These are phyloP conservation scores for Pyrenochaeta sp. DNA, from an alignment of 2,329 filamentous ascomycete genomes.

Conservation along the genomic window DNA sequence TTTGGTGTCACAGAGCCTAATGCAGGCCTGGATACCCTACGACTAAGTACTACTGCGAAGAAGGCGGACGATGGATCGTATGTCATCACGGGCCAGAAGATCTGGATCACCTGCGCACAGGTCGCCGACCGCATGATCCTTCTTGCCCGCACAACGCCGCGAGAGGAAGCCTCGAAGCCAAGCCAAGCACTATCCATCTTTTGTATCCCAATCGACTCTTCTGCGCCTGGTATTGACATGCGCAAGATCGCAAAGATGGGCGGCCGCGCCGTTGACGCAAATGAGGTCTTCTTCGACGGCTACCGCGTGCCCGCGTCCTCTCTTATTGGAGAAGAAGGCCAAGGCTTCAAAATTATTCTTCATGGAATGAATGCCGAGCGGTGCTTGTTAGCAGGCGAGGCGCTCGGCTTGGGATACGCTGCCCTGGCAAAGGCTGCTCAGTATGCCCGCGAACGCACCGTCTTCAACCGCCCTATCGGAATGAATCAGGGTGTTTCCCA, in stretches of 20 bases:
- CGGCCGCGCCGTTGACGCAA: slow-evolving; percentile 80
- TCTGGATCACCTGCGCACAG: slow-evolving; percentile 88
- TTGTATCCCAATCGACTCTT: slow-evolving; percentile 76
- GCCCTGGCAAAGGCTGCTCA: slow-evolving; percentile 54
- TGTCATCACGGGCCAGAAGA: slow-evolving; percentile 78
- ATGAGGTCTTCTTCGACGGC: slow-evolving; percentile 87
- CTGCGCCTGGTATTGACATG: slow-evolving; percentile 68
- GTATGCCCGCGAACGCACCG: slow-evolving; percentile 59
- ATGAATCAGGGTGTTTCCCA: slow-evolving; percentile 68
- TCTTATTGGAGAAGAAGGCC: slow-evolving; percentile 74
- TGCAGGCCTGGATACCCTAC: slow-evolving; percentile 78
- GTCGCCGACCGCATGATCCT: slow-evolving; percentile 85
- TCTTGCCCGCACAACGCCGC: slow-evolving; percentile 75
- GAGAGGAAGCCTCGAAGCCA: slow-evolving; percentile 71
- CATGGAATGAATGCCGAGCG: slow-evolving; percentile 61
- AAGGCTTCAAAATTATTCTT: slow-evolving; percentile 74
- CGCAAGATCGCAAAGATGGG: slow-evolving; percentile 86
- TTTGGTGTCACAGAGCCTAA: slow-evolving; percentile 89
- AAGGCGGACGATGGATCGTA: slow-evolving; percentile 67
- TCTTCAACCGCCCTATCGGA: slow-evolving; percentile 66
- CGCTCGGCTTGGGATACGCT: slow-evolving; percentile 79
- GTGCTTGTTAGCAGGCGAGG: slow-evolving; percentile 71
- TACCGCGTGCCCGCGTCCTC: slow-evolving; percentile 71
- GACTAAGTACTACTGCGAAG: slow-evolving; percentile 58
- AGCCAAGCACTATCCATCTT: slow-evolving; percentile 82